Evolutionary conservation across 2,329 filamentous ascomycete genomes (phyloP), one percentile per base, ranked within the genome.

Genomic region (Corynespora cassiicola): DNA sequence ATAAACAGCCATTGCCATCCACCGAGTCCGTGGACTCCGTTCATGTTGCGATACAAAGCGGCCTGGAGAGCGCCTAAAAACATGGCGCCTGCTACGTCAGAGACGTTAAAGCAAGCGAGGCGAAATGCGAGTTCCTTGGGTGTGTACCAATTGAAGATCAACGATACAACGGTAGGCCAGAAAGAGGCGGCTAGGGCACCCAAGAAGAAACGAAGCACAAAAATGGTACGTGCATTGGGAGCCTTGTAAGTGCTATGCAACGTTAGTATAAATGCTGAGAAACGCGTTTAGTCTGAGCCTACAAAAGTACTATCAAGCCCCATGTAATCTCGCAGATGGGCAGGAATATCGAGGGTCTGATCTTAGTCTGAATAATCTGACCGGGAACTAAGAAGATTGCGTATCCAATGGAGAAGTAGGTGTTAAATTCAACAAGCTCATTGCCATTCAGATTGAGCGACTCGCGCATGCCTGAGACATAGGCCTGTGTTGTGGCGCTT

Each of bases 11-110:
- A 42, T n/a, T 39, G 30, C 26, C 38, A 42, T 7, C 77, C 77
- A 7, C 65, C 61, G 2, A 80, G 65, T 1, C 76, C 76, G 29
- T 65, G 54, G 4, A 73, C 72, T 17, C 71, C 70, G 56, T 86
- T 31, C 31, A 39, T 35, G 20, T 39, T 46, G 19, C 31, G 11
- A 16, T 39, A 41, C 2, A 42, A 24, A 18, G 35, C 33, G 5
- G 39, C 37, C 22, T 46, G 42, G 5, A 38, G 31, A 8, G 33
- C 27, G 9, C 33, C 37, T 1, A 35, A 19, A 10, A 42, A 38
- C 38, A 42, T 42, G n/a, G 32, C 25, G 6, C 42, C 34, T 16
- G 33, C 38, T 1, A 20, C 29, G 10, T 35, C 18, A 7, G 28
- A 31, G 1, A 33, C 30, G 24, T 27, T 23, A 11, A 41, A 45